Conservation (phyloP, 805 yeast species). For the Scheffersomyces stipitis region DNA sequence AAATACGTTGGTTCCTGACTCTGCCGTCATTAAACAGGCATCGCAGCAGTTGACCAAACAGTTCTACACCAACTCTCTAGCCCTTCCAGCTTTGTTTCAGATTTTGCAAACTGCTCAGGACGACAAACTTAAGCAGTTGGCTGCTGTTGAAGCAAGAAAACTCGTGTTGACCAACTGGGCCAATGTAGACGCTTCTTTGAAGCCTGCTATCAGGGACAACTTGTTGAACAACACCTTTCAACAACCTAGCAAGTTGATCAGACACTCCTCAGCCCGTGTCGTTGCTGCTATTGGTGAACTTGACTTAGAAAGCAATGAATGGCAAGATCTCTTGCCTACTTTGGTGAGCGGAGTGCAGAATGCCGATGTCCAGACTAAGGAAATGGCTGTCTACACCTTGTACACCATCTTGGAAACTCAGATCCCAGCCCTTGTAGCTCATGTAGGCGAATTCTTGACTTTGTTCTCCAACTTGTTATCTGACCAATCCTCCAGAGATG, state of each 20-base stretch:
- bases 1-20: slow-evolving; percentile 79
- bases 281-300: slow-evolving; percentile 79
- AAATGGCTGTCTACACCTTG: slow-evolving; percentile 79
- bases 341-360: slow-evolving; percentile 59
- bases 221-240: slow-evolving; percentile 72
- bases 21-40: slow-evolving; percentile 79
- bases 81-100: slow-evolving; percentile 81
- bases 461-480: slow-evolving; percentile 68
- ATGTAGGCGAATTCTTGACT: slow-evolving; percentile 65
- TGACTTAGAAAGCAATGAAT: slow-evolving; percentile 62
- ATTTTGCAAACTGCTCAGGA: slow-evolving; percentile 69
- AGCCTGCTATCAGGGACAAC: slow-evolving; percentile 63
- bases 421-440: slow-evolving; percentile 54
- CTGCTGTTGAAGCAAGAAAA: slow-evolving; percentile 96
- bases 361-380: slow-evolving; percentile 58
- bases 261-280: slow-evolving; percentile 89
- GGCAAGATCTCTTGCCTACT: slow-evolving; percentile 76
- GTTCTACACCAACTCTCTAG: slow-evolving; percentile 65
- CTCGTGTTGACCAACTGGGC: slow-evolving; percentile 74
- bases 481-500: slow-evolving; percentile 60
- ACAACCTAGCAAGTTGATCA: slow-evolving; percentile 59
- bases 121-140: slow-evolving; percentile 78
- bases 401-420: slow-evolving; percentile 75
- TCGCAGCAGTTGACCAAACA: slow-evolving; percentile 70
- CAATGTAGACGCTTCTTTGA: slow-evolving; percentile 45